Evolutionary conservation across 495 filamentous ascomycete genomes (phyloP), one percentile per base, ranked within the genome.

Genomic region (Xylaria sp.): DNA sequence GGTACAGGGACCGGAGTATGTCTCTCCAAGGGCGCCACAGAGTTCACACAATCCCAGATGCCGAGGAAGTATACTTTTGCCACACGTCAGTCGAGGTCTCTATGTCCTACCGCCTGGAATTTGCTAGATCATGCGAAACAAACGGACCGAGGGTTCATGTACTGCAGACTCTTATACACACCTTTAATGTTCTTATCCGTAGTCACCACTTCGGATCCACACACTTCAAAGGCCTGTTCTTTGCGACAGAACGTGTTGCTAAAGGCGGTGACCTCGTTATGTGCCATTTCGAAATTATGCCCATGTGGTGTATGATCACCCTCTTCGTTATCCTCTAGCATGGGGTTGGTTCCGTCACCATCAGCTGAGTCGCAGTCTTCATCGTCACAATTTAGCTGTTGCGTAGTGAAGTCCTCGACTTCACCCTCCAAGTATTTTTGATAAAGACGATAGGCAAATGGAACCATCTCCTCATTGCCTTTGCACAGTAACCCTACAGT

Each of bases 31-130:
- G 79, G 41, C 66, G 77, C 63, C 3, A 85, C 80, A 9, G 79
- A 83, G 69, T 82, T 83, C 24, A 86, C 84, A 52, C 77, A 81
- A 71, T 86, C 83, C 70, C 83, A 85, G 33, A 85, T 73, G 1
- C 83, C 83, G 14, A 85, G 79, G 69, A 85, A 62, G 12, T 62
- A 62, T 4, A 62, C 59, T 43, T 61, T 37, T 3, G 7, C n/a
- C n/a, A 7, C 35, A 37, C 35, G 35, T 37, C 7, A 37, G 35
- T 37, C 35, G 35, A 37, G 35, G 7, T 37, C 35, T 37, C 35
- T 37, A 37, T 3, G 35, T 37, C 7, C 35, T 7, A 3, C 35
- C 3, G 3, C 35, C 3, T 7, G 7, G 35, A 37, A 37, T 7
- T 37, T 7, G 35, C 35, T 37, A 37, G 35, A 37, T 37, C 7